Percentiles rank a stretch among this genome's conserved stretches.
Conservation (phyloP, 1,284 basidiomycete genomes). For the Cutaneotrichosporon spelunceum region DNA sequence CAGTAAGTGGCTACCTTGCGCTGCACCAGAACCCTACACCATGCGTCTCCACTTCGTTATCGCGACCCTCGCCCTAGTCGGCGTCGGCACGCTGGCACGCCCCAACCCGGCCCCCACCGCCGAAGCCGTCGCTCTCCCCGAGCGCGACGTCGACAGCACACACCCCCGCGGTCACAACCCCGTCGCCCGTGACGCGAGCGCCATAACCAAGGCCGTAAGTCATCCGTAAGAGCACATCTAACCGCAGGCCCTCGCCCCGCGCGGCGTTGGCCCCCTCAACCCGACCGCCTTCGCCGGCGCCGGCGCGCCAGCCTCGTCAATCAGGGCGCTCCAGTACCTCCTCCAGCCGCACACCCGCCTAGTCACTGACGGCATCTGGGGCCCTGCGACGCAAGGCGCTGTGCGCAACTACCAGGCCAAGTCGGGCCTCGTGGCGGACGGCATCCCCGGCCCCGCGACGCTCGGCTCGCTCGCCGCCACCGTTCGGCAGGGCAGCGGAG, state of each 20-base stretch:
- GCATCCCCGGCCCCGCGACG: conserved; percentile 9
- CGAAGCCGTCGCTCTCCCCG: not conserved
- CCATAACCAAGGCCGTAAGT: too few species aligned
- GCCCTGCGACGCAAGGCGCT: conserved; percentile 6
- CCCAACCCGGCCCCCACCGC: not conserved
- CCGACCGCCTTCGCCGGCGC: conserved; percentile 3
- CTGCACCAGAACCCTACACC: too few species aligned
- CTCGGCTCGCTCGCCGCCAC: conserved; percentile 10
- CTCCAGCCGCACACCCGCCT: not conserved
- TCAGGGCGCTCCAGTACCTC: conserved; percentile 14
- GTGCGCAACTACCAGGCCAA: conserved; percentile 3
- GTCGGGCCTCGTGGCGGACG: conserved; percentile 7
- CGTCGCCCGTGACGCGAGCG: too few species aligned
- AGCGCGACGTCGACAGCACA: not conserved
- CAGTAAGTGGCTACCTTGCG: too few species aligned
- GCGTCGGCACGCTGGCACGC: not conserved
- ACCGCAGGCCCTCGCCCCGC: not conserved
- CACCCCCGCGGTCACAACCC: too few species aligned
- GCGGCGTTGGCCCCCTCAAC: conserved; percentile 11
- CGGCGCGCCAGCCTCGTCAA: not conserved
- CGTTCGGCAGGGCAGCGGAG: not conserved
- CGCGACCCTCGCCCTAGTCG: not conserved
- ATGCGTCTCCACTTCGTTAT: not conserved
- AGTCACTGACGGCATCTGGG: conserved; percentile 11
- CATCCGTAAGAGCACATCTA: not conserved